phyloP scores from a whole-genome alignment of 139 green algal species.

The Coelastrella sp. region DNA sequence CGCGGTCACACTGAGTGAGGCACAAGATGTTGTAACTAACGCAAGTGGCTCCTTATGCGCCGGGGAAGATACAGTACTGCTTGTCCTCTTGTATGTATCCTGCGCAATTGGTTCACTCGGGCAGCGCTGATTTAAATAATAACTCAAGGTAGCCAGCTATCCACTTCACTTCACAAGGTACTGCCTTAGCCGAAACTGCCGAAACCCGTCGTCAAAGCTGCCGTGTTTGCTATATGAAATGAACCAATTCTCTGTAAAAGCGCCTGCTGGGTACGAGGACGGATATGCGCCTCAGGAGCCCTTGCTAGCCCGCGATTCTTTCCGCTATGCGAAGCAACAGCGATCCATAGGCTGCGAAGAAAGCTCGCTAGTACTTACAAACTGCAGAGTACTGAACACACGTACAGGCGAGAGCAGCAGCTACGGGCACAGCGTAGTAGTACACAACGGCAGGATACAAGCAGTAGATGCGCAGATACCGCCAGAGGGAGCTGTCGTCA shows the following conservation, averaged over 20 bases:
- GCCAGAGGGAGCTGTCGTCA: slow-evolving; percentile 11
- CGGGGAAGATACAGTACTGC: no score
- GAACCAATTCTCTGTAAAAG: neutral
- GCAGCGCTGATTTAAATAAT: no score
- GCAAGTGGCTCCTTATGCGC: no score
- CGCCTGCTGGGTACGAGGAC: neutral
- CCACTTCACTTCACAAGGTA: no score
- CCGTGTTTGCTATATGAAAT: neutral
- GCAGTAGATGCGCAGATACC: slow-evolving; percentile 33
- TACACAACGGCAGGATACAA: slow-evolving; percentile 1
- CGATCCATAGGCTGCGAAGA: neutral
- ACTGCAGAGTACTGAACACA: slow-evolving; percentile 20
- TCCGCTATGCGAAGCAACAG: slow-evolving; percentile 19
- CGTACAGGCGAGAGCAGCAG: neutral
- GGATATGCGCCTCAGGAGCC: neutral
- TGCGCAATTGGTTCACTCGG: no score
- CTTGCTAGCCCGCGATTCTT: slow-evolving; percentile 25
- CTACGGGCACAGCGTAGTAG: slow-evolving; percentile 32
- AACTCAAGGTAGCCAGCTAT: no score
- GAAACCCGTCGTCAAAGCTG: neutral
- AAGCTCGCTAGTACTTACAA: slow-evolving; percentile 19
- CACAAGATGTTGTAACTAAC: no score
- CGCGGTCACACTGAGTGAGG: no score
- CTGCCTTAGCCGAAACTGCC: no score
- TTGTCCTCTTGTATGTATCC: no score